A percentile compares a stretch with the other conserved stretches of the same genome.
These are phyloP conservation scores for Fraxinus sp. DNA, from an alignment of 305 asterid species.

Conservation along the genomic window DNA sequence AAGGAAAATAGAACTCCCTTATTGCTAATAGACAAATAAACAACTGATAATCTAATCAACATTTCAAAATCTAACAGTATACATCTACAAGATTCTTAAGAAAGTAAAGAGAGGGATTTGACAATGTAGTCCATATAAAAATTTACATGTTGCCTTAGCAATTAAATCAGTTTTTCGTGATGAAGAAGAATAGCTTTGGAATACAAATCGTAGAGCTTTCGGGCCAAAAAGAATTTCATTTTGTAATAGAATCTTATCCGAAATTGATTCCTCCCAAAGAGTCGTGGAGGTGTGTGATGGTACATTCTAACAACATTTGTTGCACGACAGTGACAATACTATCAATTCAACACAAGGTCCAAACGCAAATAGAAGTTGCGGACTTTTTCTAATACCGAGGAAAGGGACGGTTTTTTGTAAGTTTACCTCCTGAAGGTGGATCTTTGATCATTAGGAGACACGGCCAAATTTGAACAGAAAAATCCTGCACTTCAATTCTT, in stretches of 20 bases:
- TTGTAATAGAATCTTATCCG: background rate
- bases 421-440: background rate
- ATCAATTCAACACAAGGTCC: background rate
- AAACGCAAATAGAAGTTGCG: background rate
- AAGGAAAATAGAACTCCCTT: background rate
- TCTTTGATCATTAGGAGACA: background rate
- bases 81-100: slow-evolving; percentile 2
- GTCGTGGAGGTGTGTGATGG: background rate
- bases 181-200: background rate
- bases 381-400: background rate
- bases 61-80: background rate
- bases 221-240: background rate
- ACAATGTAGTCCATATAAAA: too few relatives aligned
- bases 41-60: slow-evolving; percentile 13
- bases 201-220: background rate
- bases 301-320: background rate
- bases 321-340: background rate
- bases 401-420: background rate
- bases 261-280: background rate
- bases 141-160: background rate
- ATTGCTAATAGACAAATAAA: background rate
- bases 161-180: background rate
- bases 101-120: too few relatives aligned
- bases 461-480: too few relatives aligned
- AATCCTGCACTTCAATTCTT: background rate